phyloP scores from a whole-genome alignment of 768 basidiomycete genomes.

The Psilocybe subaeruginosa region DNA sequence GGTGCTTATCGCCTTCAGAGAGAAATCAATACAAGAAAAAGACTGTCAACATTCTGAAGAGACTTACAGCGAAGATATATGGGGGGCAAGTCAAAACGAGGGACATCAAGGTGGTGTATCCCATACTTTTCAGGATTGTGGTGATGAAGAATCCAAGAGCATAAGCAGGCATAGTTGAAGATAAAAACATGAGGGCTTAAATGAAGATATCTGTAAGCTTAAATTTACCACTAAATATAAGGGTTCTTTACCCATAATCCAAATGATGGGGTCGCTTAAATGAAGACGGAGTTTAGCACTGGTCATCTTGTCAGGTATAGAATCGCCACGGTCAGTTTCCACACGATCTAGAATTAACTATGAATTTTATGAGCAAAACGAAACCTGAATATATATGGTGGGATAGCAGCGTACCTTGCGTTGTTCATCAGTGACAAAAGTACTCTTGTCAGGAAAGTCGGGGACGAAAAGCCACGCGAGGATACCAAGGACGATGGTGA shows the following conservation, averaged over 20 bases:
- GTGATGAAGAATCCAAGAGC: constrained; percentile 23
- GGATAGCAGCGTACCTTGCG: constrained; percentile 27
- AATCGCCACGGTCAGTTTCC: constrained; percentile 41
- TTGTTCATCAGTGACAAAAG: constrained; percentile 36
- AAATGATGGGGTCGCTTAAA: constrained; percentile 38
- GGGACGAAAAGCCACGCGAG: constrained; percentile 33
- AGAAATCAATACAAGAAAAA: constrained; percentile 28
- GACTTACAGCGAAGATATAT: constrained; percentile 17
- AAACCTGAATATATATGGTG: not conserved
- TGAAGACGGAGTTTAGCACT: constrained; percentile 30
- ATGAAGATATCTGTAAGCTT: not conserved
- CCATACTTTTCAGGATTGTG: constrained; percentile 20
- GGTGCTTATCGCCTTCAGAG: constrained; percentile 36
- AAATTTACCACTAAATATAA: not conserved
- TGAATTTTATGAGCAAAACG: constrained; percentile 1
- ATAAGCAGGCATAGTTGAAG: constrained; percentile 20
- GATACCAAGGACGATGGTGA: constrained; percentile 32
- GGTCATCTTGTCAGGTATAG: constrained; percentile 37
- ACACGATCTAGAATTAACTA: constrained; percentile 36
- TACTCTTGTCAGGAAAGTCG: constrained; percentile 37
- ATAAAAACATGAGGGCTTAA: constrained; percentile 40
- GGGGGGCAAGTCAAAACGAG: constrained; percentile 20
- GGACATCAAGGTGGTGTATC: constrained; percentile 14
- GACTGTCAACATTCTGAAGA: constrained; percentile 19
- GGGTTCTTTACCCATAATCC: constrained; percentile 32